Base-by-base conservation (phyloP, 2,329 filamentous ascomycete species). In the Aspergillus chevalieri region DNA sequence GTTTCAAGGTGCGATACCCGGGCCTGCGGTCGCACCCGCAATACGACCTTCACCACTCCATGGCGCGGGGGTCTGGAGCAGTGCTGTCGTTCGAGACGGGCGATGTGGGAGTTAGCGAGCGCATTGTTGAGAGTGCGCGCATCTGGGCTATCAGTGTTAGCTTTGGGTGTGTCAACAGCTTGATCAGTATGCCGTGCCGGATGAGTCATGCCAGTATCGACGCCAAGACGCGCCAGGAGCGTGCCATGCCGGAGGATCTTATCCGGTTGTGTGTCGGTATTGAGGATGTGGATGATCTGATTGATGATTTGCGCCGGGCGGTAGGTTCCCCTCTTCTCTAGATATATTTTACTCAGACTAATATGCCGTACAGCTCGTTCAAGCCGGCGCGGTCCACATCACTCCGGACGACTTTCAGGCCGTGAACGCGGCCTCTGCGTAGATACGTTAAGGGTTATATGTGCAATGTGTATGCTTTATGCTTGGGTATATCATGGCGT, bases 171-270 rank as follows among this genome's bases (percentile, higher is more conserved):
- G 93, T 98, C 57, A 98, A 98, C 75, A 95, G 89, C 67, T 76
- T 98, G 68, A 98, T 98, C 71, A 96, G 91, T 74, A 96, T 98
- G 92, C 92, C 93, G 7, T 98, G 93, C 74, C 90, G 92, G 64
- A 98, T 98, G 94, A 97, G 92, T 72, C 93, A 98, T 72, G 93
- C 93, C 36, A 95, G 89, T 66, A 98, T 98, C 64, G 93, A 97
- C 66, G 88, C 90, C 51, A 95, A 95, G 76, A 97, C 91, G 47
- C 79, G 93, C 59, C 78, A 83, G 61, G 90, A 95, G 73, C 81
- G 91, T 56, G 85, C 92, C 57, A 87, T 98, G 84, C 93, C 93
- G 9, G 93, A 98, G 72, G 93, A 98, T 68, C 86, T 98, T 52
- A 97, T 98, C 62, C 81, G 93, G 49, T 73, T 98, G 48, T 98